A percentile compares a stretch with the other conserved stretches of the same genome.
Conservation (phyloP, 257 asterid genomes). For the Solanum piurae region DNA sequence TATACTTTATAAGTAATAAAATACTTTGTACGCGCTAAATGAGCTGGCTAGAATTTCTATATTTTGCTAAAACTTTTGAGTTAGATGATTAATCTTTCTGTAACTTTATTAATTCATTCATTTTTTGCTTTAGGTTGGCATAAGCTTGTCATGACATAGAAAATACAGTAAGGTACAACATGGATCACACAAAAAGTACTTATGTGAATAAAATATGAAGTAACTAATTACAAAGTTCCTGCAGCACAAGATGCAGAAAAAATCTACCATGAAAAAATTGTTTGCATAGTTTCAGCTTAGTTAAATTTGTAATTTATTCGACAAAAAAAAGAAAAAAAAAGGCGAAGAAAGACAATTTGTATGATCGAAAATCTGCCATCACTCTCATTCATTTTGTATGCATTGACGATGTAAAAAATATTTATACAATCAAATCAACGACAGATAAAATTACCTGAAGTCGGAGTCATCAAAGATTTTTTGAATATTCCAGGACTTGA, state of each 20-base stretch:
- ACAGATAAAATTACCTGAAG: constrained; percentile 45
- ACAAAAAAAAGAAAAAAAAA: not conserved
- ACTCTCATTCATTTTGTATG: not conserved
- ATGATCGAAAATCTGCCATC: not conserved
- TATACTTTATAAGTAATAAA: not conserved
- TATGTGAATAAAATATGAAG: not conserved
- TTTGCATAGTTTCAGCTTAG: not conserved
- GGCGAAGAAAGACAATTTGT: not conserved
- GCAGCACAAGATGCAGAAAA: not conserved
- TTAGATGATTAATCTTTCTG: not conserved
- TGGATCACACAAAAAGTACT: not conserved
- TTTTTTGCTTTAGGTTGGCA: not conserved
- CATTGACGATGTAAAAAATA: not conserved
- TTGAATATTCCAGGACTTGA: constrained; percentile 74
- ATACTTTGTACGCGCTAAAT: not conserved
- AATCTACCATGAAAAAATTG: not conserved
- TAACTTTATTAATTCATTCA: not conserved
- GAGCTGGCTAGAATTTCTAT: not conserved
- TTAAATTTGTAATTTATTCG: not conserved
- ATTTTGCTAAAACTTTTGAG: not conserved
- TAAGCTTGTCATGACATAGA: not conserved
- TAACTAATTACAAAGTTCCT: not conserved
- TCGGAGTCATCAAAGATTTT: constrained; percentile 74
- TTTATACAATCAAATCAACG: not conserved
- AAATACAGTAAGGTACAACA: not conserved